phyloP scores from a whole-genome alignment of 352 stramenopile species.

The Pythium brassicae region DNA sequence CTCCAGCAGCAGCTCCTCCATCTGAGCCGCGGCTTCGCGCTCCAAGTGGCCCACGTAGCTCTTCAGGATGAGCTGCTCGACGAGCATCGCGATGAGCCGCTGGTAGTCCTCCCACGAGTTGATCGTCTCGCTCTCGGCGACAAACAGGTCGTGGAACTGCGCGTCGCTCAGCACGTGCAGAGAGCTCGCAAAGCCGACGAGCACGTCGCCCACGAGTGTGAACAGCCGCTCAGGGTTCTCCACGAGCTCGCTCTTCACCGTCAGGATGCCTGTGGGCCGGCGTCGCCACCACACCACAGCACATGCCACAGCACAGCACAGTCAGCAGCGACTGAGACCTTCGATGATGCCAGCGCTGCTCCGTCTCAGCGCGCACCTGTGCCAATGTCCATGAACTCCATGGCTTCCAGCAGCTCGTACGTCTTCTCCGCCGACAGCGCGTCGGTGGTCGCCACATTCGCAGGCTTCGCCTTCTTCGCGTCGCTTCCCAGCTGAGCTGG shows the following conservation, averaged over 20 bases:
- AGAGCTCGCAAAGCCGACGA: slow-evolving; percentile 56
- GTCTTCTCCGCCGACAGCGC: slow-evolving; percentile 43
- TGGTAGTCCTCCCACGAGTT: slow-evolving; percentile 82
- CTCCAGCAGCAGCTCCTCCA: slow-evolving; percentile 70
- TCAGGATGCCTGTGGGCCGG: slow-evolving; percentile 67
- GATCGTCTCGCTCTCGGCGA: slow-evolving; percentile 74
- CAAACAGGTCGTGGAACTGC: slow-evolving; percentile 70
- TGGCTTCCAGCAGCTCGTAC: slow-evolving; percentile 82
- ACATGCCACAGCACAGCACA: neutral
- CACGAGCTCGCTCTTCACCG: slow-evolving; percentile 81
- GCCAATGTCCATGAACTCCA: slow-evolving; percentile 88
- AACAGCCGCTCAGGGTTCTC: slow-evolving; percentile 65
- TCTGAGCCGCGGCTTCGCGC: slow-evolving; percentile 61
- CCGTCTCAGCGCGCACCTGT: slow-evolving; percentile 31
- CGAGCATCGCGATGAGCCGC: slow-evolving; percentile 77
- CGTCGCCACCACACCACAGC: too few relatives aligned
- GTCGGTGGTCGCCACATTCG: slow-evolving; percentile 2
- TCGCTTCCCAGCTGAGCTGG: neutral
- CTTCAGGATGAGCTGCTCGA: slow-evolving; percentile 77
- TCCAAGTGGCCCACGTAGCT: slow-evolving; percentile 72
- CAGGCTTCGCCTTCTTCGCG: neutral
- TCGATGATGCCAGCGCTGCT: too few relatives aligned
- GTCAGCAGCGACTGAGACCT: too few relatives aligned
- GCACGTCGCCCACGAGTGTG: slow-evolving; percentile 53
- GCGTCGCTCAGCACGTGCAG: slow-evolving; percentile 57